phyloP scores from a whole-genome alignment of 2,329 filamentous ascomycete genomes.

The Plenodomus biglobosus region DNA sequence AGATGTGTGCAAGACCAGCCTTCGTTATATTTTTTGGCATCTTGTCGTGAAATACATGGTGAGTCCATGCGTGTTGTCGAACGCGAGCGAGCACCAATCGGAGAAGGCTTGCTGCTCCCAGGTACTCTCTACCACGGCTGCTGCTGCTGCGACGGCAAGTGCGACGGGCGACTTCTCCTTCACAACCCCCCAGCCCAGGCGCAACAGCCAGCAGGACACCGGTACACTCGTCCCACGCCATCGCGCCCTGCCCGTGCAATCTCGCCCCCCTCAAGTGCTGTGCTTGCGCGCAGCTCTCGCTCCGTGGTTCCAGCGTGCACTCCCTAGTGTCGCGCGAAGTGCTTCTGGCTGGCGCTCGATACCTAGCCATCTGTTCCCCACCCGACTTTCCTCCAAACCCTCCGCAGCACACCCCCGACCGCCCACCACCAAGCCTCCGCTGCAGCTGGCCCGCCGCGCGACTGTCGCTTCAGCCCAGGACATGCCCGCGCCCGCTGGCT shows the following conservation, averaged over 20 bases:
- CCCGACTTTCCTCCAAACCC: slow-evolving; percentile 17
- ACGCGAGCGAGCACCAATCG: not conserved
- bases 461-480: slow-evolving; percentile 25
- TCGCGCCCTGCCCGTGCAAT: not conserved
- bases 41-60: too few species aligned
- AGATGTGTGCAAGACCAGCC: too few species aligned
- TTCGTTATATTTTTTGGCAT: too few species aligned
- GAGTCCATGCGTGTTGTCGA: too few species aligned
- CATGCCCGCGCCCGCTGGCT: slow-evolving; percentile 31
- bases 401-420: slow-evolving; percentile 10
- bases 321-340: not conserved
- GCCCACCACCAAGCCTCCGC: slow-evolving; percentile 19
- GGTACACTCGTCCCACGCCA: not conserved
- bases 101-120: not conserved
- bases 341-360: slow-evolving; percentile 8
- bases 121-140: too few species aligned
- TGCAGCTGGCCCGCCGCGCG: slow-evolving; percentile 12
- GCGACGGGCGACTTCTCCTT: not conserved
- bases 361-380: too few species aligned
- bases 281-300: not conserved
- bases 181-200: not conserved
- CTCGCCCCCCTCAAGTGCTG: not conserved
- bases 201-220: not conserved
- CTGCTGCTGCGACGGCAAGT: slow-evolving; percentile 1
- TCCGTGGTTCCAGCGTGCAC: slow-evolving; percentile 5